phyloP scores from a whole-genome alignment of 2,329 filamentous ascomycete species.

The Aspergillus spinulosporus region DNA sequence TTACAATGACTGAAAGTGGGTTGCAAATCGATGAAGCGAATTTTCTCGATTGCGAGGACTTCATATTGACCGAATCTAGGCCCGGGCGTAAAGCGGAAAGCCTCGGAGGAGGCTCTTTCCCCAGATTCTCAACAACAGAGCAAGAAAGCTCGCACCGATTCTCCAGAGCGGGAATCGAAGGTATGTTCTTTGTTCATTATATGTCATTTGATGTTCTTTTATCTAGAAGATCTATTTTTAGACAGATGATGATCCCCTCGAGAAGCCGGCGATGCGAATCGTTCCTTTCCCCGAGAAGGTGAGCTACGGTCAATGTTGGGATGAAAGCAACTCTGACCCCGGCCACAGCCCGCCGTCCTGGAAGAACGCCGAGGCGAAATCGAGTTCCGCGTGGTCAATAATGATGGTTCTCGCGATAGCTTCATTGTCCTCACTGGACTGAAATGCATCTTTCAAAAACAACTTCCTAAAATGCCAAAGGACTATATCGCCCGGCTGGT shows the following conservation, averaged over 20 bases:
- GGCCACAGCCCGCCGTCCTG: slow-evolving; percentile 72
- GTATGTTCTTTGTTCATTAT: slow-evolving; percentile 22
- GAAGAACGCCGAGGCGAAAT: slow-evolving; percentile 95
- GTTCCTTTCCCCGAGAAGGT: slow-evolving; percentile 91
- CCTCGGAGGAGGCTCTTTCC: slow-evolving; percentile 50
- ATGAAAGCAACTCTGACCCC: slow-evolving; percentile 26
- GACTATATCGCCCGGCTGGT: slow-evolving; percentile 97
- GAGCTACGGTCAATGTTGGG: slow-evolving; percentile 22
- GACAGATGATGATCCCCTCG: slow-evolving; percentile 36
- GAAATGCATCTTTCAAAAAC: slow-evolving; percentile 98
- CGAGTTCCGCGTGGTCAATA: slow-evolving; percentile 97
- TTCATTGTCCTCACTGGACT: slow-evolving; percentile 92
- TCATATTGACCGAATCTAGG: slow-evolving; percentile 15
- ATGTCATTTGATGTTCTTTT: neutral
- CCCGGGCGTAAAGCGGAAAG: slow-evolving; percentile 49
- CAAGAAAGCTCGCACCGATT: slow-evolving; percentile 53
- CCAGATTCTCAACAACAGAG: slow-evolving; percentile 45
- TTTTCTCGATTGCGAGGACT: neutral
- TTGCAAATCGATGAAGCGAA: neutral
- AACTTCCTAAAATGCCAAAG: slow-evolving; percentile 98
- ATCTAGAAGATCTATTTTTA: slow-evolving; percentile 35
- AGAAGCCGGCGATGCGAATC: slow-evolving; percentile 59
- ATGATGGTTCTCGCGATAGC: slow-evolving; percentile 83
- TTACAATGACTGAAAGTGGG: slow-evolving; percentile 40
- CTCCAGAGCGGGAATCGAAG: slow-evolving; percentile 40